These are phyloP conservation scores for Globisporangium apiculatum DNA, from an alignment of 352 stramenopile genomes.

Conservation along the genomic window DNA sequence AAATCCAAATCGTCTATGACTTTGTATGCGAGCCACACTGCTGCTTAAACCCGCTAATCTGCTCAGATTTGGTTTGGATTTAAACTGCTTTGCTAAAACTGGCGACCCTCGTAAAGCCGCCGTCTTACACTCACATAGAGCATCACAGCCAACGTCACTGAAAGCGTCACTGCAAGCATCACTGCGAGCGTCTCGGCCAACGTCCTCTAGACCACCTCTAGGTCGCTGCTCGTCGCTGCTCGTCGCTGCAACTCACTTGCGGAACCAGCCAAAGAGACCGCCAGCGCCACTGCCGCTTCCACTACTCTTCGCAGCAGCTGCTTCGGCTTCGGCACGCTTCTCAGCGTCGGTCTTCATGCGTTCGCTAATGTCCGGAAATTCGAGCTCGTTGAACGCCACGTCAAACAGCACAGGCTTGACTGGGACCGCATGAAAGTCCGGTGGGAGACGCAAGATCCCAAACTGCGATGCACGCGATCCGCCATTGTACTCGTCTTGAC, in stretches of 20 bases:
- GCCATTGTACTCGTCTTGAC: constrained; percentile 46
- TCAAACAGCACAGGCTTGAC: constrained; percentile 83
- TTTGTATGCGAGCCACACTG: too few relatives aligned
- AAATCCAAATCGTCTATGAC: too few relatives aligned
- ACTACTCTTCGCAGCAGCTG: constrained; percentile 17
- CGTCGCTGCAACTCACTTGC: constrained; percentile 3
- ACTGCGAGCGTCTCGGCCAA: too few relatives aligned
- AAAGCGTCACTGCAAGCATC: too few relatives aligned
- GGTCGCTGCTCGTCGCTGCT: too few relatives aligned
- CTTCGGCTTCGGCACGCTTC: constrained; percentile 45
- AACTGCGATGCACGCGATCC: constrained; percentile 41
- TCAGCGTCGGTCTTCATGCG: constrained; percentile 73
- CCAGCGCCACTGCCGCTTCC: constrained; percentile 14
- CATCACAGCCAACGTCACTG: too few relatives aligned
- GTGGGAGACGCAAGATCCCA: constrained; percentile 61
- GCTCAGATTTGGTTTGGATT: too few relatives aligned
- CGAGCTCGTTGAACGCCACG: constrained; percentile 75
- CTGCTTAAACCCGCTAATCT: too few relatives aligned
- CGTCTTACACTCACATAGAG: too few relatives aligned
- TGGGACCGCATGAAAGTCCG: constrained; percentile 51
- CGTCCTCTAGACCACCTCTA: too few relatives aligned
- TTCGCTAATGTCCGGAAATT: constrained; percentile 68
- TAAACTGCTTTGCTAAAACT: too few relatives aligned
- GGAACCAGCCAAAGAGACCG: constrained; percentile 79
- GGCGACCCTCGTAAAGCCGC: too few relatives aligned